Base-by-base conservation (phyloP, 2,329 filamentous ascomycete genomes). In the Pseudogymnoascus sp. region DNA sequence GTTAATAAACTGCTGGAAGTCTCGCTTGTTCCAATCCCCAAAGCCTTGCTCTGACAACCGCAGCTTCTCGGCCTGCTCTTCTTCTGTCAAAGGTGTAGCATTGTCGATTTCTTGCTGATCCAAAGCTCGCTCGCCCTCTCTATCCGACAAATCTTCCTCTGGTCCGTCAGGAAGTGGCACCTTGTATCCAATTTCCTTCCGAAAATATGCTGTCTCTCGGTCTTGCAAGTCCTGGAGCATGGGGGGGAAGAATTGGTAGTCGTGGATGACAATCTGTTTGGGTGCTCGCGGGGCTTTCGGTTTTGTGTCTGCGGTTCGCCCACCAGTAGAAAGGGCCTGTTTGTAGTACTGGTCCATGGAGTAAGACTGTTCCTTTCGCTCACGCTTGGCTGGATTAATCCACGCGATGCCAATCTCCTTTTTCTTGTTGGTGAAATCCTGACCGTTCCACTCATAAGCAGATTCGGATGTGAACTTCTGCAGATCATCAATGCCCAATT, bases 341-440 rank as follows among this genome's bases (percentile, higher is more conserved):
- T 93, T 88, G 77, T 97, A 99, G 77, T 99, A 99, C 74, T 97
- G 96, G 74, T 99, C 95, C 79, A 99, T 96, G 0, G 93, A 97
- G 73, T 99, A 99, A 4, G 91, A 92, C 72, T 97, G 92, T 71
- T 97, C 93, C 75, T 97, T 99, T 70, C 94, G 90, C 77, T 99
- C 95, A 74, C 94, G 92, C 80, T 99, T 99, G 13, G 93, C 87
- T 1, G 94, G 95, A 70, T 99, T 96, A 77, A 99, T 99, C 95
- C 95, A 99, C 71, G 81, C 92, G 66, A 97, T 83, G 58, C 90
- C 91, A 65, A 97, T 90, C 58, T 96, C 91, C 74, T 95, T 96
- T 77, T 95, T 95, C 71, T 87, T 84, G 63, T 89, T 90, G 60
- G 92, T 90, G 73, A 99, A 99, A 70, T 93, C 93, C 76, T 97